Evolutionary conservation across 306 rosid genomes (phyloP), one percentile per base, ranked within the genome.

Genomic region (Lotus japonicus): DNA sequence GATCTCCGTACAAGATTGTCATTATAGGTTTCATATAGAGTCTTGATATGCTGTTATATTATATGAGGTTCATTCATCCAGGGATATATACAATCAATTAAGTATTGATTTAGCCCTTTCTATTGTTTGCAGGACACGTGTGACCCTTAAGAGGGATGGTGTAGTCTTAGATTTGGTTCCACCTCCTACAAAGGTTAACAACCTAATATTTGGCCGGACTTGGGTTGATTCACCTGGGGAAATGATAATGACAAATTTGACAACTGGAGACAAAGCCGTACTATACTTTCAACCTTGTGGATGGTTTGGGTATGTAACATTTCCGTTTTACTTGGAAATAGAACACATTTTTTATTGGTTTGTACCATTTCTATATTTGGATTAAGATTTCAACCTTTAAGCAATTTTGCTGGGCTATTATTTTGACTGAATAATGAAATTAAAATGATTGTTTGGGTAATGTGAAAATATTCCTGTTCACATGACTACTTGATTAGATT

Each of bases 211-310:
- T 68, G 98, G 98, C 63, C 88, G 92, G 54, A 92, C 98, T 6
- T 92, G 97, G 98, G 82, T 88, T 69, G 98, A 92, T 79, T 89
- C 97, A 44, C 92, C 95, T 5, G 98, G 97, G 74, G 97, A 89
- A 77, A 89, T 92, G 94, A 71, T 89, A 67, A 86, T 92, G 91
- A 83, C 89, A 3, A 92, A 89, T 84, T 73, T 84, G 76, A 73
- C 88, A 12, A 89, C 98, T 10, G 97, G 95, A 33, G 96, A 92
- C 85, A 92, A 92, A 81, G 96, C 79, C 61, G 88, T 89, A 58
- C 66, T 88, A 52, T 89, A 84, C 79, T 86, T 92, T 82, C 98
- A 92, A 87, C 97, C 95, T 58, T 89, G 97, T 61, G 98, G 98
- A 49, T 92, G 98, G 96, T 86, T 92, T 71, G 98, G 98, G 98